phyloP scores from a whole-genome alignment of 106 monocot genomes.

The Apostasia shenzhenica region DNA sequence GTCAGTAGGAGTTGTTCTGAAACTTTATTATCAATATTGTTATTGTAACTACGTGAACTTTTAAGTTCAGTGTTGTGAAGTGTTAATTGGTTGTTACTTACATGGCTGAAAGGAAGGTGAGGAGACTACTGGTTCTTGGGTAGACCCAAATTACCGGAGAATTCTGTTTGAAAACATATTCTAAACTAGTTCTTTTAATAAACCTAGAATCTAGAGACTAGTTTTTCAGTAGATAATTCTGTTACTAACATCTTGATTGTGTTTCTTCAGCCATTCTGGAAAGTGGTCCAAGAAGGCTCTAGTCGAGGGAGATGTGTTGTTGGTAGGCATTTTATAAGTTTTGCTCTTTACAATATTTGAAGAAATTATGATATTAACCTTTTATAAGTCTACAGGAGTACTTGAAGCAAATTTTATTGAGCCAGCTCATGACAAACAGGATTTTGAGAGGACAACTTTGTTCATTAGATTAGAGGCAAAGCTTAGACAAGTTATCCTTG shows the following conservation, averaged over 20 bases:
- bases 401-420: constrained; percentile 95
- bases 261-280: constrained; percentile 77
- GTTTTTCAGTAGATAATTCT: neutral
- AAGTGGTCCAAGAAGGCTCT: constrained; percentile 71
- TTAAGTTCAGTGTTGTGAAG: no score
- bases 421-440: constrained; percentile 95
- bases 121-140: neutral
- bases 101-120: neutral
- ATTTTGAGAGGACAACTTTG: constrained; percentile 87
- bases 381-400: constrained; percentile 32
- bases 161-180: neutral
- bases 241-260: neutral
- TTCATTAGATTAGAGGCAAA: constrained; percentile 70
- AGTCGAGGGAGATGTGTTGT: constrained; percentile 75
- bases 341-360: neutral
- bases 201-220: neutral
- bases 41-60: no score
- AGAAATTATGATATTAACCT: constrained; percentile 3
- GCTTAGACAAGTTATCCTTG: constrained; percentile 58
- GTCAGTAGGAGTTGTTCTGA: no score
- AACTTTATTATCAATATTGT: no score
- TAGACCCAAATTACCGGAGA: neutral
- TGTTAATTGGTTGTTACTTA: neutral
- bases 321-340: constrained; percentile 30
- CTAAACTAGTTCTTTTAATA: neutral